Evolutionary conservation across 2,329 filamentous ascomycete species (phyloP), one percentile per base, ranked within the genome.

Genomic region (Talaromyces sp.): DNA sequence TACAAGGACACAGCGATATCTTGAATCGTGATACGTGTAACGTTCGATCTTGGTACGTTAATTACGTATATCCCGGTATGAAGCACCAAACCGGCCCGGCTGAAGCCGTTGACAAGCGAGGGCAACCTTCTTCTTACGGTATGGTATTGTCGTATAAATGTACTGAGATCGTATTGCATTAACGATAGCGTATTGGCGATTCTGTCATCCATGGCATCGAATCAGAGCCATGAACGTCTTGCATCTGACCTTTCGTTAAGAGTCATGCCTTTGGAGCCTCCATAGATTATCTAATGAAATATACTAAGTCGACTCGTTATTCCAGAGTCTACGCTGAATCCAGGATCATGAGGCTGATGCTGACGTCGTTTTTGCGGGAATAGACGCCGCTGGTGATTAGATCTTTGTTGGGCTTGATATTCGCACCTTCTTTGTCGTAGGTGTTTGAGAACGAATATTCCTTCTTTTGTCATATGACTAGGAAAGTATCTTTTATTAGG

Each of bases 91-190:
- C 60, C 60, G 60, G 60, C 35, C 60, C 60, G 60, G 60, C 39
- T 43, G 13, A 37, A 62, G 35, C 37, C 60, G 60, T 6, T 52
- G 65, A n/a, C 37, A 64, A 47, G 56, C 47, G 45, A 58, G 5
- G 22, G 31, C 37, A 60, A 31, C 60, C 60, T 52, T 33, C 39
- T 2, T 2, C 8, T 31, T 43, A 45, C 56, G 11, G 56, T 41
- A 41, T 45, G 39, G 39, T 45, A 45, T 13, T 24, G 56, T 31
- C 31, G 22, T n/a, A 31, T 19, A 2, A 13, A 7, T 45, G 56
- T 59, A 59, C 6, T 19, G 22, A 43, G 56, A 59, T 59, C 37
- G 56, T 59, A 59, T 59, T 50, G 47, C 47, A 10, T 19, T 47
- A 47, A 47, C 5, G 1, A 31, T 31, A 5, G 27, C 27, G 27